Conservation (phyloP, 257 asterid species). For the Capsicum pubescens region DNA sequence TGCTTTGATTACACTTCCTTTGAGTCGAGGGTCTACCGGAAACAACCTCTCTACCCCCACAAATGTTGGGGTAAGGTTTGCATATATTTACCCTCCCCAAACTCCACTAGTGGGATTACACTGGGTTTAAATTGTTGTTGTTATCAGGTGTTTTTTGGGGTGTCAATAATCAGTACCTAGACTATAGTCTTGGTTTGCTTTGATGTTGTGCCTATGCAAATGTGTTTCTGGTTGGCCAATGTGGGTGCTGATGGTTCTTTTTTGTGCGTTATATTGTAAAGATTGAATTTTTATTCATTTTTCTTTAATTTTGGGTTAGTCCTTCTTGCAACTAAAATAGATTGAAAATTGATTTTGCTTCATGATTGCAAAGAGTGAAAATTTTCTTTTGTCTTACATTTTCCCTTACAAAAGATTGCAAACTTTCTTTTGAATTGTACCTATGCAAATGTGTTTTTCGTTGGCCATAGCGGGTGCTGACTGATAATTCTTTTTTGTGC, state of each 20-base stretch:
- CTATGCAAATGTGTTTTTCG: slow-evolving; percentile 2
- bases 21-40: too few species aligned
- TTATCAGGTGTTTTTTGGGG: neutral
- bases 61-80: too few species aligned
- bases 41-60: too few species aligned
- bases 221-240: neutral
- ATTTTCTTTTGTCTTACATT: neutral
- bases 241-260: neutral
- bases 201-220: neutral
- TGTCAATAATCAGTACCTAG: neutral
- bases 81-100: too few species aligned
- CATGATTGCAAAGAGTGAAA: slow-evolving; percentile 1
- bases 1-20: too few species aligned
- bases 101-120: too few species aligned
- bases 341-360: neutral
- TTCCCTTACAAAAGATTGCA: neutral
- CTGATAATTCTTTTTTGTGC: slow-evolving; percentile 24
- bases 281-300: neutral
- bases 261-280: neutral
- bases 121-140: too few species aligned
- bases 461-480: slow-evolving; percentile 20
- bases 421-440: slow-evolving; percentile 19
- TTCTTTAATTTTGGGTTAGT: slow-evolving; percentile 26
- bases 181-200: neutral
- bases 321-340: neutral